phyloP scores from a whole-genome alignment of 768 basidiomycete genomes.

The Pleurotus platypus region DNA sequence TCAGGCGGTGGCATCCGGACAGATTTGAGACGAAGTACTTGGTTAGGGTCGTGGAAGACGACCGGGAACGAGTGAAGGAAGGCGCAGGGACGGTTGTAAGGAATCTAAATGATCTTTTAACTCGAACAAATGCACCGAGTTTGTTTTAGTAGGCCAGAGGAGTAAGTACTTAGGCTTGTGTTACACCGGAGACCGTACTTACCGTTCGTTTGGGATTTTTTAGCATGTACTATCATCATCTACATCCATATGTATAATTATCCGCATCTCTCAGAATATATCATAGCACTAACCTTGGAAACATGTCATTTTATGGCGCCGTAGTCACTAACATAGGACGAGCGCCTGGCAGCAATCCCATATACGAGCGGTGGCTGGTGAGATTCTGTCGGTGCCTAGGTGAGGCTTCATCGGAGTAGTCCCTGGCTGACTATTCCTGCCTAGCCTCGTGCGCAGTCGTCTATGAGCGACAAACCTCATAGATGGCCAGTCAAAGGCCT shows the following conservation, averaged over 20 bases:
- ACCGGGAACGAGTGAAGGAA: conserved; percentile 63
- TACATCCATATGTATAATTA: conserved; percentile 25
- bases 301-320: no score
- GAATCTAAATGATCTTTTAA: conserved; percentile 68
- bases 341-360: no score
- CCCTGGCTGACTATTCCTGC: no score
- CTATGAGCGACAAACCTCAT: no score
- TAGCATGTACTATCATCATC: conserved; percentile 25
- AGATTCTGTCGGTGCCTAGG: no score
- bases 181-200: conserved; percentile 7
- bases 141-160: conserved; percentile 24
- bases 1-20: conserved; percentile 81
- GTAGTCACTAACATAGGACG: no score
- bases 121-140: conserved; percentile 40
- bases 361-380: no score
- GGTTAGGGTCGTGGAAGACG: conserved; percentile 57
- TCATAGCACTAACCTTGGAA: conserved; percentile 9
- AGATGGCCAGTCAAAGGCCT: no score
- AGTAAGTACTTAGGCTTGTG: conserved; percentile 3
- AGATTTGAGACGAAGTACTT: conserved; percentile 72
- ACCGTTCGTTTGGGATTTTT: conserved; percentile 15
- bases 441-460: no score
- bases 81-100: conserved; percentile 74
- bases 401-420: no score
- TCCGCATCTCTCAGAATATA: conserved; percentile 16